Evolutionary conservation across 768 basidiomycete species (phyloP).

Genomic region (Neoboletus subvelutipes): DNA sequence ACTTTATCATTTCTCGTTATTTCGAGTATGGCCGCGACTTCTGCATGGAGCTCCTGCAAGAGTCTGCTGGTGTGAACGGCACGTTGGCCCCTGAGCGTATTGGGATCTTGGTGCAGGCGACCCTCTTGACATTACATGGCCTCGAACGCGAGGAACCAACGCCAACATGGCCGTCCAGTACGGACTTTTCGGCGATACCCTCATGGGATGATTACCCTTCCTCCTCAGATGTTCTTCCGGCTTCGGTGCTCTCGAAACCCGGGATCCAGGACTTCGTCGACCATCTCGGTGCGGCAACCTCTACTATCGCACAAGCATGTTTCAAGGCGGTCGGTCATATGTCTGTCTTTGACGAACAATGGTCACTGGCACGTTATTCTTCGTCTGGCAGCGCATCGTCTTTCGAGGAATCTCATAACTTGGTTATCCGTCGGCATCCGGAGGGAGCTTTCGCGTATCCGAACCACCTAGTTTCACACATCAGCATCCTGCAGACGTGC

Average conservation of each 20-base stretch:
- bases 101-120: constrained; percentile 72
- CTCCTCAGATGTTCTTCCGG: constrained; percentile 62
- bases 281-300: constrained; percentile 56
- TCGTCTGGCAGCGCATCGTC: constrained; percentile 38
- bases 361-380: constrained; percentile 57
- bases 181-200: constrained; percentile 58
- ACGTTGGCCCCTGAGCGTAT: constrained; percentile 69
- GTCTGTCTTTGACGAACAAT: constrained; percentile 85
- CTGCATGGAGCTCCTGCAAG: constrained; percentile 78
- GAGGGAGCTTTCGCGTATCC: constrained; percentile 70
- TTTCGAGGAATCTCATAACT: constrained; percentile 70
- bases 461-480: constrained; percentile 52
- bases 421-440: constrained; percentile 64
- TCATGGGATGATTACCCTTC: constrained; percentile 67
- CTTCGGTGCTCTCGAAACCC: constrained; percentile 54
- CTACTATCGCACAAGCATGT: constrained; percentile 56
- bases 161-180: constrained; percentile 77
- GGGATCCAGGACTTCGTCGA: constrained; percentile 75
- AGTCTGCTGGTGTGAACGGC: constrained; percentile 47
- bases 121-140: constrained; percentile 65
- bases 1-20: constrained; percentile 81
- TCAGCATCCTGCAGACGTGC: constrained; percentile 71
- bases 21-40: constrained; percentile 84
- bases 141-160: constrained; percentile 69
- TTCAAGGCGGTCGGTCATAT: constrained; percentile 68